Conservation (phyloP, 768 basidiomycete genomes). For the Boletus rufocinnamomeus region DNA sequence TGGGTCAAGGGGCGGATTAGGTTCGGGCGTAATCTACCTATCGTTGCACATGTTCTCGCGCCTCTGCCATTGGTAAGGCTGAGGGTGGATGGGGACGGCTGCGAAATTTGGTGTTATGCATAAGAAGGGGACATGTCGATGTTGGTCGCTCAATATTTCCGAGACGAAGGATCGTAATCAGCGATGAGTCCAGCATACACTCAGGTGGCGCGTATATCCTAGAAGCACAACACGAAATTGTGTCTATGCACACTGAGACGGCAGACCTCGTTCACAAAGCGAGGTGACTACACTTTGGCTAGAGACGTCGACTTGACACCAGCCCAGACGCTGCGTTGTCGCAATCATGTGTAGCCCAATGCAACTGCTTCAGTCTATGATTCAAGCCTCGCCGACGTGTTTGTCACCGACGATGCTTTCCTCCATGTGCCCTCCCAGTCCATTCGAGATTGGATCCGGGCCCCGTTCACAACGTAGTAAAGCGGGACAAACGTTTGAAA, state of each 20-base stretch:
- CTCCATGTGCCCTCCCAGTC: neutral
- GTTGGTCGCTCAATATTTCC: neutral
- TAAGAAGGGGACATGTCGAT: neutral
- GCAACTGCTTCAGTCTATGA: neutral
- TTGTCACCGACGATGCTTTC: neutral
- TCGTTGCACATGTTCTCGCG: constrained; percentile 34
- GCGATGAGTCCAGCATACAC: neutral
- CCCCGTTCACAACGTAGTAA: neutral
- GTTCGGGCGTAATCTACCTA: constrained; percentile 38
- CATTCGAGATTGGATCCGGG: neutral
- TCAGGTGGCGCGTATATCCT: neutral
- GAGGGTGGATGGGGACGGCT: constrained; percentile 18
- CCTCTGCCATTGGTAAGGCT: constrained; percentile 21
- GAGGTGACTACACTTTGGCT: neutral
- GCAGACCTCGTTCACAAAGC: neutral
- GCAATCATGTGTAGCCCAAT: no score
- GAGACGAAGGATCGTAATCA: neutral
- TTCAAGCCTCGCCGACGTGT: neutral
- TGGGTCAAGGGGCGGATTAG: constrained; percentile 38
- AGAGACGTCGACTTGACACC: neutral
- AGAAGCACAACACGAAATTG: neutral
- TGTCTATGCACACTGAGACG: neutral
- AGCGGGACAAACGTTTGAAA: neutral
- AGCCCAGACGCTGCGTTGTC: no score
- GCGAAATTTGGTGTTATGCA: constrained; percentile 28